Conservation (phyloP, 352 stramenopile species). For the Globisporangium heterothallicum region DNA sequence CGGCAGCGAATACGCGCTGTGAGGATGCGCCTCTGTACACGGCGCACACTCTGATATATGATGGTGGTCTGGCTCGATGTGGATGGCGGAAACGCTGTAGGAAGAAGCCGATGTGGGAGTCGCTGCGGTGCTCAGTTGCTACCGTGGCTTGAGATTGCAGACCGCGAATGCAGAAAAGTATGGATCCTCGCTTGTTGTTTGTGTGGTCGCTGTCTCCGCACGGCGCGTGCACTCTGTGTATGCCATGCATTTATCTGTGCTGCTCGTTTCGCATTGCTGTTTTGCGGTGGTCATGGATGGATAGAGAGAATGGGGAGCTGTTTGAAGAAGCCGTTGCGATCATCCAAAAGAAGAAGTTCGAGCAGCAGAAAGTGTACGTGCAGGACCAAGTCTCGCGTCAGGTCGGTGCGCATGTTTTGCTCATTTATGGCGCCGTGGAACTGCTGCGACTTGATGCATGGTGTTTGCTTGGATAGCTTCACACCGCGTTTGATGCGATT, state of each 20-base stretch:
- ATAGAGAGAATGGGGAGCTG: slow-evolving; percentile 60
- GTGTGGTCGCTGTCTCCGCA: not conserved
- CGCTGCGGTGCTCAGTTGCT: slow-evolving; percentile 73
- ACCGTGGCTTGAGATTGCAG: slow-evolving; percentile 56
- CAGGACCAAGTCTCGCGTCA: slow-evolving; percentile 57
- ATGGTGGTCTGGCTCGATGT: no score
- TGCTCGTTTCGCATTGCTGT: not conserved
- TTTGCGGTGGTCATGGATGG: no score
- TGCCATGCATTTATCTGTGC: not conserved
- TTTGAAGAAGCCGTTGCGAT: slow-evolving; percentile 70
- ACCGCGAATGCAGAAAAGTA: slow-evolving; percentile 43
- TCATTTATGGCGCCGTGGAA: no score
- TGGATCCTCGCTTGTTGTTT: not conserved
- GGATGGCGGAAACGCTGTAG: slow-evolving; percentile 23
- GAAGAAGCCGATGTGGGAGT: slow-evolving; percentile 79
- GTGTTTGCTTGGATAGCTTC: slow-evolving; percentile 21
- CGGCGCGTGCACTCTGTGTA: not conserved
- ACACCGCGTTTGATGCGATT: slow-evolving; percentile 54
- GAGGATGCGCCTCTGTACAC: no score
- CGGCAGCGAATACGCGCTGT: not conserved
- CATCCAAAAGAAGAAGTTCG: slow-evolving; percentile 74
- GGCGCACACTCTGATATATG: no score
- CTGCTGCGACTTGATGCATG: not conserved
- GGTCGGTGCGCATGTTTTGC: slow-evolving; percentile 18
- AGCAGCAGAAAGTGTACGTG: slow-evolving; percentile 74